These are phyloP conservation scores for Sindora glabra DNA, from an alignment of 306 rosid species.

Conservation along the genomic window DNA sequence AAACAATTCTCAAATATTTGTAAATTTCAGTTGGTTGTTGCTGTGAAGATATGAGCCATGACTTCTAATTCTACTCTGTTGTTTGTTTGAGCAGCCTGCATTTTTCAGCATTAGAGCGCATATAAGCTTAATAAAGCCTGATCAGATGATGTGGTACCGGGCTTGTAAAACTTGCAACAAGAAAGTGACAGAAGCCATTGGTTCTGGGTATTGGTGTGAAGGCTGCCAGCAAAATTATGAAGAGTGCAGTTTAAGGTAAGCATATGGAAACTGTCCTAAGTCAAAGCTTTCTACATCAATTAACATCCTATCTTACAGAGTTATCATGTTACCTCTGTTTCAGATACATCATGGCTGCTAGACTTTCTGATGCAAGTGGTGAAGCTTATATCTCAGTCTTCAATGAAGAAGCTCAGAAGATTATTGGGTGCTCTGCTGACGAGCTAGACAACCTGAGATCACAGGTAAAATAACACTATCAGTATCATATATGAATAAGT, in stretches of 20 bases:
- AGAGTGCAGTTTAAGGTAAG: slow-evolving; percentile 66
- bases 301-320: background rate
- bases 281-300: background rate
- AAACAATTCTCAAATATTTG: background rate
- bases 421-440: slow-evolving; percentile 82
- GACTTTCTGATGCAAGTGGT: slow-evolving; percentile 52
- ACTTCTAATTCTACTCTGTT: background rate
- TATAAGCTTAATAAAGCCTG: slow-evolving; percentile 63
- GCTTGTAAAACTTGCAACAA: slow-evolving; percentile 87
- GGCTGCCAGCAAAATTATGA: slow-evolving; percentile 77
- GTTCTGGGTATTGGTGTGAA: slow-evolving; percentile 83
- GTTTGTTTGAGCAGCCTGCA: slow-evolving; percentile 45
- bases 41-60: background rate
- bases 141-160: slow-evolving; percentile 88
- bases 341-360: slow-evolving; percentile 62
- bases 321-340: background rate
- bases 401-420: slow-evolving; percentile 66
- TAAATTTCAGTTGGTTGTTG: background rate
- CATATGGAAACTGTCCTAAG: background rate
- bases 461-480: slow-evolving; percentile 44
- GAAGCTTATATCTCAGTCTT: slow-evolving; percentile 57
- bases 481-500: background rate
- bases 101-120: slow-evolving; percentile 61
- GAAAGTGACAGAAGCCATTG: slow-evolving; percentile 73
- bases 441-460: slow-evolving; percentile 59